phyloP scores from a whole-genome alignment of 1,139 yeast species.

The Zygosaccharomyces pseudobailii region DNA sequence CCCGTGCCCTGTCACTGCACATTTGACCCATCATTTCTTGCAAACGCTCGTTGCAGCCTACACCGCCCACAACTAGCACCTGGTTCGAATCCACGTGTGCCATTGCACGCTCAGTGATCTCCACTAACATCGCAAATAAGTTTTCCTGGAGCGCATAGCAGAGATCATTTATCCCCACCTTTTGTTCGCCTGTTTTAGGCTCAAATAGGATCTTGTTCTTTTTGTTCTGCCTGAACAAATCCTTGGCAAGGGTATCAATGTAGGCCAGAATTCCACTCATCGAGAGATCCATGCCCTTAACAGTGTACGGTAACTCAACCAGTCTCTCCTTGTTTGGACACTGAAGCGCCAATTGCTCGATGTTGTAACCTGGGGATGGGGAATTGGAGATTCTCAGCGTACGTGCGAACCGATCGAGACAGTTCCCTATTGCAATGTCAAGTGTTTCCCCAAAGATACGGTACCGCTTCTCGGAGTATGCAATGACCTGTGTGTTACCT shows the following conservation, averaged over 20 bases:
- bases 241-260: slow-evolving; percentile 75
- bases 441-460: slow-evolving; percentile 95
- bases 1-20: slow-evolving; percentile 80
- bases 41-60: slow-evolving; percentile 85
- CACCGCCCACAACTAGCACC: slow-evolving; percentile 95
- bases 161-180: slow-evolving; percentile 74
- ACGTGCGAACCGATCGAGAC: slow-evolving; percentile 92
- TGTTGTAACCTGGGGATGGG: slow-evolving; percentile 98
- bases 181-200: slow-evolving; percentile 43
- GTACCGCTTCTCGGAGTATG: slow-evolving; percentile 87
- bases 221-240: slow-evolving; percentile 52
- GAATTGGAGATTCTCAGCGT: slow-evolving; percentile 81
- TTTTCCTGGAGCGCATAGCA: slow-evolving; percentile 93
- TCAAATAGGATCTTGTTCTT: slow-evolving; percentile 47
- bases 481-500: slow-evolving; percentile 97
- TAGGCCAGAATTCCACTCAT: slow-evolving; percentile 93
- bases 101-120: slow-evolving; percentile 96
- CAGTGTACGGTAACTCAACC: slow-evolving; percentile 86
- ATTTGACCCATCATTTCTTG: slow-evolving; percentile 95
- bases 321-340: slow-evolving; percentile 45
- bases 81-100: slow-evolving; percentile 91
- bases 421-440: slow-evolving; percentile 96
- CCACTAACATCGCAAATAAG: slow-evolving; percentile 92
- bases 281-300: slow-evolving; percentile 96
- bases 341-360: slow-evolving; percentile 85